These are phyloP conservation scores for Coniochaeta pulveracea DNA, from an alignment of 2,329 filamentous ascomycete genomes.

Conservation along the genomic window DNA sequence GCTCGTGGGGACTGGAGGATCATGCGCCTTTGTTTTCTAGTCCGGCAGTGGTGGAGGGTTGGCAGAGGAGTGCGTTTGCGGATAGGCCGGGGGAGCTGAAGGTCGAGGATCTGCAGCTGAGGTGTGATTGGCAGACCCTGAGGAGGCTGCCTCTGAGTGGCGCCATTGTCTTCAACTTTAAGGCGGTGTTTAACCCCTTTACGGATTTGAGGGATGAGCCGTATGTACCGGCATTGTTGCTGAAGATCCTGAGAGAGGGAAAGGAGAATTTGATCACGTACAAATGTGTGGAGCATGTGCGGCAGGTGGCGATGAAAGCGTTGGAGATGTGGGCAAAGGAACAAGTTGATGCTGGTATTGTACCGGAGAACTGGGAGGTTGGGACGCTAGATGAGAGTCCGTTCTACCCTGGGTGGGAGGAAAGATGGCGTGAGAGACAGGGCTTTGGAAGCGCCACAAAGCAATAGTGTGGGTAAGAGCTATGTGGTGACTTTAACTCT, in stretches of 20 bases:
- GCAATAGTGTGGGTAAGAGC: too few relatives aligned
- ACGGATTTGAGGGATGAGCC: constrained; percentile 59
- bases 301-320: constrained; percentile 58
- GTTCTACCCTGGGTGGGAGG: constrained; percentile 66
- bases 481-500: too few relatives aligned
- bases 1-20: constrained; percentile 74
- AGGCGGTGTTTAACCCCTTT: constrained; percentile 70
- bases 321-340: constrained; percentile 53
- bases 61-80: constrained; percentile 46
- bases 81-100: constrained; percentile 31
- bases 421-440: constrained; percentile 45
- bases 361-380: constrained; percentile 47
- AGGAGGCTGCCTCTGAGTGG: constrained; percentile 67
- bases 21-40: constrained; percentile 67
- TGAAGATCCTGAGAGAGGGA: constrained; percentile 59
- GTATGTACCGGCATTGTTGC: constrained; percentile 56
- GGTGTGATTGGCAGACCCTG: constrained; percentile 84
- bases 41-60: constrained; percentile 49
- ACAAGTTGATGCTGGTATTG: constrained; percentile 39
- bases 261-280: constrained; percentile 38
- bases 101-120: constrained; percentile 50
- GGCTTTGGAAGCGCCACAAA: constrained; percentile 12
- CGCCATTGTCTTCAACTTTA: constrained; percentile 78
- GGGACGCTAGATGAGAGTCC: constrained; percentile 64
- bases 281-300: constrained; percentile 71